Percentiles rank a stretch among this genome's conserved stretches.
phyloP scores from a whole-genome alignment of 1,284 basidiomycete genomes.

The Grifola frondosa region DNA sequence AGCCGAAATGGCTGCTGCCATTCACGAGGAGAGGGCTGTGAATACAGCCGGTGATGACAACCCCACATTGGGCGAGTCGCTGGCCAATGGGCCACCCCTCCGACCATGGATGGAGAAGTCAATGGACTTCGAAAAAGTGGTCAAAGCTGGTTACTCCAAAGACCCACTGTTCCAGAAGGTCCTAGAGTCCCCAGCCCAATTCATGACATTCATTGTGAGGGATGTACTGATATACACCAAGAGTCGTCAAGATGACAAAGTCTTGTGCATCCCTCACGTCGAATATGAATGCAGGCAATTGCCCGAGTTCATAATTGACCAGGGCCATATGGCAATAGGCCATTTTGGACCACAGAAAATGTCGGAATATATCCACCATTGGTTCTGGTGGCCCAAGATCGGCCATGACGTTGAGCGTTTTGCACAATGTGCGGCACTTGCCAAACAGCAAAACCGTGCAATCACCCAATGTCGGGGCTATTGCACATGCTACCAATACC shows the following conservation, averaged over 20 bases:
- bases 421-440: slow-evolving; percentile 26
- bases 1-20: not conserved
- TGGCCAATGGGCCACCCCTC: not conserved
- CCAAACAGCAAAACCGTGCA: slow-evolving; percentile 21
- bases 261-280: slow-evolving; percentile 23
- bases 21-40: too few relatives aligned
- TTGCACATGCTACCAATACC: slow-evolving; percentile 27
- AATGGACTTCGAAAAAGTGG: not conserved
- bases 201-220: slow-evolving; percentile 10
- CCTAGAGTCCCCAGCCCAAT: slow-evolving; percentile 5
- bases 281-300: slow-evolving; percentile 6
- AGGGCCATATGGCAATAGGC: slow-evolving; percentile 26
- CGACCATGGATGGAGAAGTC: not conserved
- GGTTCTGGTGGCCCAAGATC: slow-evolving; percentile 37
- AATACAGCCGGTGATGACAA: not conserved
- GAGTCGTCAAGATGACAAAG: slow-evolving; percentile 11
- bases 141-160: slow-evolving; percentile 2
- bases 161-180: slow-evolving; percentile 14
- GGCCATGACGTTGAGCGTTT: slow-evolving; percentile 17
- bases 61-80: not conserved
- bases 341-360: slow-evolving; percentile 28
- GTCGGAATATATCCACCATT: slow-evolving; percentile 21
- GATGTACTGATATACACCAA: slow-evolving; percentile 11
- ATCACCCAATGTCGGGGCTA: slow-evolving; percentile 17
- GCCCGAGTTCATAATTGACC: slow-evolving; percentile 21